Evolutionary conservation across 148 eudicot species (phyloP).

Genomic region (Cornus kousa): DNA sequence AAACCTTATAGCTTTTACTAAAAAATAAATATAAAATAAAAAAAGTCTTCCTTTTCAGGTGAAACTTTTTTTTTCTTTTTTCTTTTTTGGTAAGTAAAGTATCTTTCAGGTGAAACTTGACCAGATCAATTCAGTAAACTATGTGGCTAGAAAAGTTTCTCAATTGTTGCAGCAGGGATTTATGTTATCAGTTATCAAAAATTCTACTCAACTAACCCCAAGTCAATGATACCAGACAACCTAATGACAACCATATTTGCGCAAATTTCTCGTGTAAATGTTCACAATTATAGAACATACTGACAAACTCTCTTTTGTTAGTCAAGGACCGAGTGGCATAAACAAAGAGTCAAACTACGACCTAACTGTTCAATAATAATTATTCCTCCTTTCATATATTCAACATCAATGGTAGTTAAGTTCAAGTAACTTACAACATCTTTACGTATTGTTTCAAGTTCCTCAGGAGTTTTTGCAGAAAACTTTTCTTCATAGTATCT

Average conservation of each 20-base stretch:
- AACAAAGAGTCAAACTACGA: background rate
- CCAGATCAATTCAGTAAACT: background rate
- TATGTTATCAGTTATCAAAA: background rate
- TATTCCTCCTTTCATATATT: background rate
- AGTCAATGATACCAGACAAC: background rate
- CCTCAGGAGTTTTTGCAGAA: constrained; percentile 66
- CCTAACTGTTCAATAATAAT: background rate
- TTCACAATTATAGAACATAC: background rate
- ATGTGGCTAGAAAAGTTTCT: background rate
- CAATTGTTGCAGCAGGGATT: background rate
- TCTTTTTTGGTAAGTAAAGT: too few relatives aligned
- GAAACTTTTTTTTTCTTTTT: background rate
- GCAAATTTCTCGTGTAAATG: background rate
- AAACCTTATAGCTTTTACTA: background rate
- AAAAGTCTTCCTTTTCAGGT: background rate
- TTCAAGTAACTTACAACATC: constrained; percentile 75
- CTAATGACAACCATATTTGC: background rate
- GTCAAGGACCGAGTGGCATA: background rate
- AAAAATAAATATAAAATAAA: background rate
- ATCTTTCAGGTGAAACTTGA: background rate
- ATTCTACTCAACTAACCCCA: background rate
- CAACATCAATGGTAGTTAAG: background rate
- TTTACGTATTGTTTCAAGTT: constrained; percentile 60
- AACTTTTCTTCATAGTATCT: constrained; percentile 95
- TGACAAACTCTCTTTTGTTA: background rate